Conservation (phyloP, 176 grass and related monocot genomes). For the Cymbopogon citratus region DNA sequence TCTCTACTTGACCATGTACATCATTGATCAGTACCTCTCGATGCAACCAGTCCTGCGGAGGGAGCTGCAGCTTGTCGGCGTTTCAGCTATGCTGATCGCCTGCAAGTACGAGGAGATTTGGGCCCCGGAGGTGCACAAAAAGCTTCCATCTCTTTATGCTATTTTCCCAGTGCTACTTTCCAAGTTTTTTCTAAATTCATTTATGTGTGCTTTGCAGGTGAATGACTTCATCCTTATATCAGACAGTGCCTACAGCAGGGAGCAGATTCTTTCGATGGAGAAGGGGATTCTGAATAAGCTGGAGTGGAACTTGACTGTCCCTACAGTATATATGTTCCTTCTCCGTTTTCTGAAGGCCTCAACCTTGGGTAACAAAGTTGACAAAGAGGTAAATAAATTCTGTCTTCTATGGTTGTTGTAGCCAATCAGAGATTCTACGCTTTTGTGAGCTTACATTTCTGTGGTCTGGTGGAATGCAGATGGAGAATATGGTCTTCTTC, state of each 20-base stretch:
- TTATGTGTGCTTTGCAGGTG: constrained; percentile 48
- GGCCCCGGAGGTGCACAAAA: constrained; percentile 81
- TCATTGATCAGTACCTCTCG: constrained; percentile 77
- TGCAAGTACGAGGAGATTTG: constrained; percentile 98
- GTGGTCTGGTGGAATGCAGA: constrained; percentile 37
- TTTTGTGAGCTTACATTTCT: not conserved
- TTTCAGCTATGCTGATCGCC: constrained; percentile 75
- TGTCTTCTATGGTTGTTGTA: not conserved
- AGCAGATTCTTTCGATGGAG: constrained; percentile 82
- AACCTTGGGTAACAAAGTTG: constrained; percentile 12
- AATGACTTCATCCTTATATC: constrained; percentile 92
- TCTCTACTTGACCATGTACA: constrained; percentile 67
- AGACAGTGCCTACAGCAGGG: constrained; percentile 68
- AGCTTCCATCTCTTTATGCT: not conserved
- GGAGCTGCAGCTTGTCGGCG: constrained; percentile 87
- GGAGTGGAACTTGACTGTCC: constrained; percentile 90
- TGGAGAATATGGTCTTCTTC: constrained; percentile 92
- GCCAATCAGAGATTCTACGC: not conserved
- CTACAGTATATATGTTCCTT: constrained; percentile 76
- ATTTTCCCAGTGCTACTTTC: not conserved
- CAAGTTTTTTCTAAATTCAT: not conserved
- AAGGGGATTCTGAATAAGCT: constrained; percentile 84
- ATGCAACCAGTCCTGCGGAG: constrained; percentile 49
- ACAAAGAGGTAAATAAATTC: constrained; percentile 55
- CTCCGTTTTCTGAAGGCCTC: constrained; percentile 80